Evolutionary conservation across 2,329 filamentous ascomycete species (phyloP).

Genomic region (Tolypocladium inflatum): DNA sequence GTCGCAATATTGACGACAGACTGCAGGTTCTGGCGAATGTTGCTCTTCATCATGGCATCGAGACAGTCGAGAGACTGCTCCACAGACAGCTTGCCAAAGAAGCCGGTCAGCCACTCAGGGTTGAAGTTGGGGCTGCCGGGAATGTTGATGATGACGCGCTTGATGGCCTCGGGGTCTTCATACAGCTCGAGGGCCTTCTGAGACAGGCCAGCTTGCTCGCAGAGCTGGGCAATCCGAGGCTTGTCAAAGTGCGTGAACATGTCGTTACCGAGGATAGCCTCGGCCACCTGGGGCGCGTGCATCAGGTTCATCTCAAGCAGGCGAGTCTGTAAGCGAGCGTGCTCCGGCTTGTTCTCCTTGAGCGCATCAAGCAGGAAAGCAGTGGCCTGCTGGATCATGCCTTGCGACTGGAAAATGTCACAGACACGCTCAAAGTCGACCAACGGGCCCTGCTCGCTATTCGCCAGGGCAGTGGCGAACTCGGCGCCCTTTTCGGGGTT

Average conservation of each 20-base stretch:
- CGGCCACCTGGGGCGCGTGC: constrained; percentile 93
- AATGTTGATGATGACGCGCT: constrained; percentile 80
- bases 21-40: constrained; percentile 95
- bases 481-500: constrained; percentile 92
- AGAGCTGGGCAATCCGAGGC: constrained; percentile 76
- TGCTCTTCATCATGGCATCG: constrained; percentile 91
- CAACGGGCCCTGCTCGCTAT: constrained; percentile 76
- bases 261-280: constrained; percentile 94
- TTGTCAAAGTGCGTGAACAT: constrained; percentile 99
- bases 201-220: constrained; percentile 81
- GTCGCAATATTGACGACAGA: constrained; percentile 92
- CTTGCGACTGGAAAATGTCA: constrained; percentile 96
- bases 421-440: constrained; percentile 92
- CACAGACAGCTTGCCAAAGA: constrained; percentile 89
- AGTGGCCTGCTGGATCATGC: constrained; percentile 94
- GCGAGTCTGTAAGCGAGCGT: constrained; percentile 86
- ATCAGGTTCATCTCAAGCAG: constrained; percentile 96
- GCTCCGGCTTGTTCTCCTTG: constrained; percentile 89
- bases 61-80: constrained; percentile 91
- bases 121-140: constrained; percentile 76
- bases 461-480: constrained; percentile 86
- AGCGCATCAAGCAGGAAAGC: constrained; percentile 95
- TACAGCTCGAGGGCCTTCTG: constrained; percentile 91
- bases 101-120: constrained; percentile 82
- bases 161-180: constrained; percentile 80